These are phyloP conservation scores for sunflower (Helianthus annuus) DNA, from an alignment of 129 eudicot species.

Conservation along the genomic window HanXRQr2.0-SUNRISE NC_035443.2:80405597-80406096, in stretches of 20 bases:
- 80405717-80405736: slow-evolving; percentile 77
- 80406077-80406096: too few relatives aligned
- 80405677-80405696: slow-evolving; percentile 67
- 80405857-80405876: slow-evolving; percentile 64
- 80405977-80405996: too few relatives aligned
- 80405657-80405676: slow-evolving; percentile 42
- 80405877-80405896: slow-evolving; percentile 90
- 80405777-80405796: slow-evolving; percentile 78
- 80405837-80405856: slow-evolving; percentile 73
- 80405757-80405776: slow-evolving; percentile 81
- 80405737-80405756: slow-evolving; percentile 58
- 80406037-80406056: too few relatives aligned
- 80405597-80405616: slow-evolving; percentile 43
- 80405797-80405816: slow-evolving; percentile 77
- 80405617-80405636: slow-evolving; percentile 10
- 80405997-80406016: too few relatives aligned
- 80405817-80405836: slow-evolving; percentile 85
- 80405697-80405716: slow-evolving; percentile 88
- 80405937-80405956: background rate
- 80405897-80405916: slow-evolving; percentile 75
- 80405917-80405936: slow-evolving; percentile 67
- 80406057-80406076: too few relatives aligned
- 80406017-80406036: too few relatives aligned
- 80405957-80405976: too few relatives aligned
- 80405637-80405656: slow-evolving; percentile 24